Percentiles rank a stretch among this genome's conserved stretches.
These are phyloP conservation scores for Auxenochlorella protothecoides DNA, from an alignment of 139 green algal species.

Conservation along the genomic window DNA sequence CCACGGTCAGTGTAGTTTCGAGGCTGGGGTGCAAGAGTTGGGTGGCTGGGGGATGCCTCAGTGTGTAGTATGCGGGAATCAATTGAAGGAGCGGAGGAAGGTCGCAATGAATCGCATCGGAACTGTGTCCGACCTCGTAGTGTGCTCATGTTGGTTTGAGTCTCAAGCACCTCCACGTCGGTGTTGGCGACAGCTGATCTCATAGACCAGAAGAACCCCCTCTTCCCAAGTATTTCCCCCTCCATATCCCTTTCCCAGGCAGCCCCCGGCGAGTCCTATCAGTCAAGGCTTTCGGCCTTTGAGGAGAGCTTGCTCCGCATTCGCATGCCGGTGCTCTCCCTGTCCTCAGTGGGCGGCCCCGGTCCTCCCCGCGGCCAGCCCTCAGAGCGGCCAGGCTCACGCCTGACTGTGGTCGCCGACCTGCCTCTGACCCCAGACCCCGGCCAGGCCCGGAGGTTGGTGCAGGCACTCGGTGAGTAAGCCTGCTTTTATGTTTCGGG, in stretches of 20 bases:
- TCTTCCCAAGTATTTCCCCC: not conserved
- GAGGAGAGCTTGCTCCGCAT: constrained; percentile 49
- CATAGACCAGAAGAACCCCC: not conserved
- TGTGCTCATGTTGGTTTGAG: too few species aligned
- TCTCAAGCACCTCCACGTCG: too few species aligned
- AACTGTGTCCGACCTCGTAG: too few species aligned
- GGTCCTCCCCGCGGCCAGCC: not conserved
- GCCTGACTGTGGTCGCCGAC: constrained; percentile 60
- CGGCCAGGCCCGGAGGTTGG: constrained; percentile 36
- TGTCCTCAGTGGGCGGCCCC: not conserved
- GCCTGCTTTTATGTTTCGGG: not conserved
- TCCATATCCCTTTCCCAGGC: constrained; percentile 5
- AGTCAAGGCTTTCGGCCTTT: constrained; percentile 70
- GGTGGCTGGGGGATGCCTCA: too few species aligned
- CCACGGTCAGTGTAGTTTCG: too few species aligned
- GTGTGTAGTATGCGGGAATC: constrained; percentile 12
- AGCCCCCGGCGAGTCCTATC: constrained; percentile 20
- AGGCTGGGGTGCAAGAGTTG: too few species aligned
- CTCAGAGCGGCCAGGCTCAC: constrained; percentile 3
- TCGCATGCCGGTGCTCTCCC: constrained; percentile 47
- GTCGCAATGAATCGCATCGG: too few species aligned
- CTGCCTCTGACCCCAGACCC: constrained; percentile 41
- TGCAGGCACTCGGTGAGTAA: constrained; percentile 20
- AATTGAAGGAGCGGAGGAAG: constrained; percentile 1
- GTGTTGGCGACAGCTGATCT: not conserved